Evolutionary conservation across 1,284 basidiomycete species (phyloP).

Genomic region (Cutaneotrichosporon dermatis): DNA sequence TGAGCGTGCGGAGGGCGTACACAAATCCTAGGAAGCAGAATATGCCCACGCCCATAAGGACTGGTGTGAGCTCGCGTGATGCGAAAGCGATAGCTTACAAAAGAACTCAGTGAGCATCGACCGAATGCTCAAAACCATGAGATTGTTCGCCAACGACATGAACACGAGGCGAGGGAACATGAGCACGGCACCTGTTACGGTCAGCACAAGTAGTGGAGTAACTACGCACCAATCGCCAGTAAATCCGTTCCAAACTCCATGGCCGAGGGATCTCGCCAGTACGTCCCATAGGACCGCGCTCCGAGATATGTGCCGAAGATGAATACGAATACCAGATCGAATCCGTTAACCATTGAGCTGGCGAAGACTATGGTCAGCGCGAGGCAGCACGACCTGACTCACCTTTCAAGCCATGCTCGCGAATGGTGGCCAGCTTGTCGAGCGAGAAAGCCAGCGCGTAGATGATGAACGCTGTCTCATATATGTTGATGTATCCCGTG

Average conservation of each 20-base stretch:
- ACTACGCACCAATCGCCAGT: conserved; percentile 39
- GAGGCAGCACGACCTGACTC: neutral
- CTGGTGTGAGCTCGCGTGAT: conserved; percentile 36
- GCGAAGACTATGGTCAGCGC: conserved; percentile 35
- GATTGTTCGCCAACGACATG: conserved; percentile 78
- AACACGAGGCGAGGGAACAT: conserved; percentile 85
- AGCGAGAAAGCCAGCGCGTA: conserved; percentile 81
- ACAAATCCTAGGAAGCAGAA: conserved; percentile 74
- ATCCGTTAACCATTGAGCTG: conserved; percentile 61
- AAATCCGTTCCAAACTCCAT: conserved; percentile 51
- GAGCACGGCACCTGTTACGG: conserved; percentile 65
- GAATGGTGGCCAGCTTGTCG: conserved; percentile 88
- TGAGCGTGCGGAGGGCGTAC: conserved; percentile 79
- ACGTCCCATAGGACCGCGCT: conserved; percentile 67
- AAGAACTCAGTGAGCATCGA: conserved; percentile 50
- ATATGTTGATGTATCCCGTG: conserved; percentile 57
- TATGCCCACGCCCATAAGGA: conserved; percentile 76
- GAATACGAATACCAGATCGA: conserved; percentile 72
- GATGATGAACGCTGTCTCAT: conserved; percentile 71
- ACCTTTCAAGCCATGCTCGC: conserved; percentile 80
- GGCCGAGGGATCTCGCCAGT: conserved; percentile 55
- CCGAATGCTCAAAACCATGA: conserved; percentile 54
- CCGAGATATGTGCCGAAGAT: conserved; percentile 69
- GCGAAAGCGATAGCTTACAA: too few relatives aligned
- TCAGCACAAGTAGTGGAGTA: neutral